phyloP scores from a whole-genome alignment of 2,329 filamentous ascomycete genomes.

The Aspergillus sp. region DNA sequence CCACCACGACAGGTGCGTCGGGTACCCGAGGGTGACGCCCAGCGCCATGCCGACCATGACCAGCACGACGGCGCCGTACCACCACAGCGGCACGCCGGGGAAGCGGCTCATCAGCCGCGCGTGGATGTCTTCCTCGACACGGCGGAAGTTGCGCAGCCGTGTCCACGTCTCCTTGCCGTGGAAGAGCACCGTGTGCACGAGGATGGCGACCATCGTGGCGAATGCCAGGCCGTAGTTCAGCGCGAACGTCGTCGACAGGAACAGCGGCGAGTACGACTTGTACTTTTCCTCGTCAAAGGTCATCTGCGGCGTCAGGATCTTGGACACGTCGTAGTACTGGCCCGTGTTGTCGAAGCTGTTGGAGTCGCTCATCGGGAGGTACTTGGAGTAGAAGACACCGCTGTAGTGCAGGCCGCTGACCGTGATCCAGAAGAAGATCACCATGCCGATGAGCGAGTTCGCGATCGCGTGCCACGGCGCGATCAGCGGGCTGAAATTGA shows the following conservation, averaged over 20 bases:
- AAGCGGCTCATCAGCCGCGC: constrained; percentile 58
- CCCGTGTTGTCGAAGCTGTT: constrained; percentile 72
- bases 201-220: constrained; percentile 66
- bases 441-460: constrained; percentile 68
- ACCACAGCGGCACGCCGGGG: constrained; percentile 56
- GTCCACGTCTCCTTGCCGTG: constrained; percentile 66
- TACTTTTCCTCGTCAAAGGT: constrained; percentile 65
- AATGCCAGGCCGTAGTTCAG: constrained; percentile 71
- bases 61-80: constrained; percentile 51
- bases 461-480: constrained; percentile 73
- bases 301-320: constrained; percentile 61
- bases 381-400: constrained; percentile 63
- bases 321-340: constrained; percentile 60
- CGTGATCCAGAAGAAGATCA: constrained; percentile 63
- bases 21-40: constrained; percentile 52
- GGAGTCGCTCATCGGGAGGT: constrained; percentile 68
- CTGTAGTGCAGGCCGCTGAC: constrained; percentile 63
- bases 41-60: constrained; percentile 53
- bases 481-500: constrained; percentile 66
- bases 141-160: constrained; percentile 59
- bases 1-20: constrained; percentile 71
- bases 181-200: constrained; percentile 68
- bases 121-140: constrained; percentile 55
- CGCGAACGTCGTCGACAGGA: constrained; percentile 68
- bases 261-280: constrained; percentile 61